Base-by-base conservation (phyloP, 768 basidiomycete species). In the Psilocybe tampanensis region DNA sequence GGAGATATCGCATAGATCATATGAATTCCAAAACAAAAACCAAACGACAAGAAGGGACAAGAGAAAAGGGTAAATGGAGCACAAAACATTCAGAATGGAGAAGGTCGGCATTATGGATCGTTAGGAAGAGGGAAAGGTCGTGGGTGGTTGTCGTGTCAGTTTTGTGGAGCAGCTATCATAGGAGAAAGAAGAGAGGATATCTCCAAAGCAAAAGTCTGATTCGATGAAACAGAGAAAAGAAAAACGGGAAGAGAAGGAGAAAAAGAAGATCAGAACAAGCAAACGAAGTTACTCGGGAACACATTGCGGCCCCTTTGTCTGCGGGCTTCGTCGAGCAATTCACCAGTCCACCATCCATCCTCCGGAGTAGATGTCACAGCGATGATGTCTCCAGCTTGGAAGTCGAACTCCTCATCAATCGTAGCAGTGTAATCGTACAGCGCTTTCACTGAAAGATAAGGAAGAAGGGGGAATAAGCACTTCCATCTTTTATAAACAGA, bases 301-400 rank as follows among this genome's bases (percentile, higher is more conserved):
- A 92, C 84, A 66, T 90, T 84, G 54, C 86, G 77, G 29, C 91
- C 91, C 15, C 79, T 77, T 60, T 87, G 81, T 60, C 91, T 77
- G 62, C 92, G 74, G 26, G 79, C 77, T 63, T 92, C 90, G 59
- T 92, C 89, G n/a, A 93, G 73, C 56, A 94, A 71, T 64, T 90
- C 88, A 21, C 96, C 96, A 54, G 86, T 90, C 96, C 95, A 98
- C 96, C 96, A 98, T 1, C 96, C 96, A 65, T 97, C 95, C 64
- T 95, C 94, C 4, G 94, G 94, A 6, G 94, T 96, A 19, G 86
- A 82, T 0, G 92, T 95, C 9, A 98, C 95, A 7, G 95, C 95
- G 61, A 98, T 97, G 61, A 97, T 92, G 72, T 98, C 96, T 2
- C 91, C 93, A 19, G 86, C 79, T 68, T 95, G 92, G 85, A 98